A percentile compares a stretch with the other conserved stretches of the same genome.
These are phyloP conservation scores for Trametopsis cervina DNA, from an alignment of 768 basidiomycete genomes.

Conservation along the genomic window DNA sequence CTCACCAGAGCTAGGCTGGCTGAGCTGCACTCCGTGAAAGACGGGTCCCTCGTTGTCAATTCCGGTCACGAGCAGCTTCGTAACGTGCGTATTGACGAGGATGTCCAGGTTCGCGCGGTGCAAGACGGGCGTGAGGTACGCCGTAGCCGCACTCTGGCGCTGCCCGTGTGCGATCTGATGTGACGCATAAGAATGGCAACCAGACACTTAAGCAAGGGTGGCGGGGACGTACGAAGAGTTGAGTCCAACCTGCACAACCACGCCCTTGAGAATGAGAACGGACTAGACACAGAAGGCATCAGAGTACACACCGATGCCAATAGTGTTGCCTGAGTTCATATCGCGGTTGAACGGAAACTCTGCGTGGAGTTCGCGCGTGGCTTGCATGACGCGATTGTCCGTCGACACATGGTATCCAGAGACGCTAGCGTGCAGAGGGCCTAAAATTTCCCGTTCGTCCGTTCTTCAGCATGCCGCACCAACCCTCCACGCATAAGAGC, in stretches of 20 bases:
- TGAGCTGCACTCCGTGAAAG: neutral
- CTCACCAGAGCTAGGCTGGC: neutral
- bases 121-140: slow-evolving; percentile 24
- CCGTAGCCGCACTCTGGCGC: slow-evolving; percentile 14
- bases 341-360: slow-evolving; percentile 14
- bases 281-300: no score
- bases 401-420: slow-evolving; percentile 7
- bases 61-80: slow-evolving; percentile 1
- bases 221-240: neutral
- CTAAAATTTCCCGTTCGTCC: no score
- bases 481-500: no score
- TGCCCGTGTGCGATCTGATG: neutral
- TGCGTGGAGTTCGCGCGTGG: neutral
- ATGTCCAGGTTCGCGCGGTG: slow-evolving; percentile 24
- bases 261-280: no score
- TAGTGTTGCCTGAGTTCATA: slow-evolving; percentile 9
- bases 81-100: slow-evolving; percentile 17
- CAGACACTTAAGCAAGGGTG: neutral
- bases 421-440: slow-evolving; percentile 7
- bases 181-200: neutral
- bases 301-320: slow-evolving; percentile 10
- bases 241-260: neutral
- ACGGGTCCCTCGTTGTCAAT: neutral
- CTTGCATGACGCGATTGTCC: slow-evolving; percentile 10
- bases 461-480: no score